phyloP scores from a whole-genome alignment of 768 basidiomycete species.

The Lactifluus echinatus region DNA sequence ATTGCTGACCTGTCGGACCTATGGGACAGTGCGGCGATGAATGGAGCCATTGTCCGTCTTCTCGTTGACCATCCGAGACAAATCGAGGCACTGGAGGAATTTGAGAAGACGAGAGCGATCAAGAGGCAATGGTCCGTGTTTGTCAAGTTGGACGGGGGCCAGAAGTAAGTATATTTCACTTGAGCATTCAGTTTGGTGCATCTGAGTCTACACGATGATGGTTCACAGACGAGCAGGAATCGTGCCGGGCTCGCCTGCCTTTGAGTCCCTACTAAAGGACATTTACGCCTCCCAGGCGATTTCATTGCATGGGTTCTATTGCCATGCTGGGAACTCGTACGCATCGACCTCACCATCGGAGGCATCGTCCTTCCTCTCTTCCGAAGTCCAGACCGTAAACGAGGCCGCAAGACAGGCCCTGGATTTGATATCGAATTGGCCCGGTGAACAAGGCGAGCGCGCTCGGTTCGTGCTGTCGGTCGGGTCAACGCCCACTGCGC shows the following conservation, averaged over 20 bases:
- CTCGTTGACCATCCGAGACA: constrained; percentile 74
- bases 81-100: constrained; percentile 52
- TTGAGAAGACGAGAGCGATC: constrained; percentile 35
- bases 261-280: constrained; percentile 45
- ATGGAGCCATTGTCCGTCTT: constrained; percentile 56
- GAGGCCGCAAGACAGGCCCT: constrained; percentile 50
- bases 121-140: constrained; percentile 63
- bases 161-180: constrained; percentile 43
- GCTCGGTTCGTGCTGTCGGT: constrained; percentile 65
- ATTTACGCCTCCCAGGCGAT: constrained; percentile 48
- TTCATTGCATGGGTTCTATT: constrained; percentile 76
- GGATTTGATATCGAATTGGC: constrained; percentile 34
- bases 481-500: constrained; percentile 84
- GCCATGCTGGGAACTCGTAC: constrained; percentile 71
- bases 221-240: constrained; percentile 63
- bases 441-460: constrained; percentile 28
- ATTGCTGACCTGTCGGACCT: constrained; percentile 58
- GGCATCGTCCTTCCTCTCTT: constrained; percentile 56
- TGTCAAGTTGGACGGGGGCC: constrained; percentile 72
- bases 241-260: constrained; percentile 40
- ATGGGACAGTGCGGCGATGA: constrained; percentile 42
- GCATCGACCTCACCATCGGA: constrained; percentile 59
- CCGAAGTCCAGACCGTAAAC: constrained; percentile 66
- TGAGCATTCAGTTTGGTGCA: neutral
- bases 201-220: neutral